Percentiles rank a stretch among this genome's conserved stretches.
These are phyloP conservation scores for Ascochyta pisi DNA, from an alignment of 2,329 filamentous ascomycete genomes.

Conservation along the genomic window DNA sequence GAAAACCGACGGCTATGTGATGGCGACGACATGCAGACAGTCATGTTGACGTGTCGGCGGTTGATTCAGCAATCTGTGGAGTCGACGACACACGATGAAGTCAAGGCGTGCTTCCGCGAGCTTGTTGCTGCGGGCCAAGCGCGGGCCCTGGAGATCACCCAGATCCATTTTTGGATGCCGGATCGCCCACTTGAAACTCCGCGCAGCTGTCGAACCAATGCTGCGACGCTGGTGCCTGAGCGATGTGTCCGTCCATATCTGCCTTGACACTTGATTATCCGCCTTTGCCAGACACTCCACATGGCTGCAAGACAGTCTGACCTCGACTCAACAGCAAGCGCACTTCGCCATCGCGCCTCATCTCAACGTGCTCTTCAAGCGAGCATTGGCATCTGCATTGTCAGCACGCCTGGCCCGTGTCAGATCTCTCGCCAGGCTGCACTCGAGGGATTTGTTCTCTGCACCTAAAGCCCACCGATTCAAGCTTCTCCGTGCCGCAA, in stretches of 20 bases:
- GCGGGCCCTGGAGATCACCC: conserved; percentile 8
- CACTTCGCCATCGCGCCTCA: conserved; percentile 5
- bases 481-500: neutral
- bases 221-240: conserved; percentile 7
- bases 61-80: neutral
- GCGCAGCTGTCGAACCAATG: conserved; percentile 2
- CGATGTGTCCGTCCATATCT: too few relatives aligned
- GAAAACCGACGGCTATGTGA: neutral
- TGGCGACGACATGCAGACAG: neutral
- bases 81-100: conserved; percentile 1
- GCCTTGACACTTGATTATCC: too few relatives aligned
- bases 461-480: too few relatives aligned
- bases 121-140: neutral
- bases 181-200: conserved; percentile 9
- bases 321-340: neutral
- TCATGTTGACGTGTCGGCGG: neutral
- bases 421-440: too few relatives aligned
- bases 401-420: conserved; percentile 1
- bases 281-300: neutral
- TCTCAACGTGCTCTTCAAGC: conserved; percentile 6
- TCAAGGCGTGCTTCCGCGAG: neutral
- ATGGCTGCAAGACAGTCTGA: neutral
- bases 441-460: too few relatives aligned
- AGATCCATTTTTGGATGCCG: neutral
- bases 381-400: neutral